These are phyloP conservation scores for Salix dunnii DNA, from an alignment of 345 rosid species.

Conservation along the genomic window DNA sequence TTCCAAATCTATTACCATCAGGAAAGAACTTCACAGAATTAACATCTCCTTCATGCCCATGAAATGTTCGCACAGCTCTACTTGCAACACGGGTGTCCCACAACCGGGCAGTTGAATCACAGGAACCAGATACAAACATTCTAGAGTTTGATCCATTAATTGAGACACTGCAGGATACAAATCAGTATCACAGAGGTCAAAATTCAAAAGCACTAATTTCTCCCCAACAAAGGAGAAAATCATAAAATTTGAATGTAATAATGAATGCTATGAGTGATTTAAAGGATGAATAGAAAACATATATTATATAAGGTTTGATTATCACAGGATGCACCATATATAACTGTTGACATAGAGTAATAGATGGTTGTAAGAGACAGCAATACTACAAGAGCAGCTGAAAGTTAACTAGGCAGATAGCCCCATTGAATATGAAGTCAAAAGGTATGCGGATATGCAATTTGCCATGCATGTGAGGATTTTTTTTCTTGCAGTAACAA, in stretches of 20 bases:
- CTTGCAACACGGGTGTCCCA: constrained; percentile 99
- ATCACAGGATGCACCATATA: not conserved
- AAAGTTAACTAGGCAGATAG: not conserved
- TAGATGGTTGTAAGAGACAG: not conserved
- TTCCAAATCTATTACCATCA: constrained; percentile 91
- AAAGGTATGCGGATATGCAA: not conserved
- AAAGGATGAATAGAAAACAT: not conserved
- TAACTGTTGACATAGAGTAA: not conserved
- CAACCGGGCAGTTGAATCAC: constrained; percentile 78
- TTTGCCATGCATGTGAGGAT: too few relatives aligned
- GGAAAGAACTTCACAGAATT: constrained; percentile 90
- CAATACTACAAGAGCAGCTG: not conserved
- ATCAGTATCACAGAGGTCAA: not conserved
- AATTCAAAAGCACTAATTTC: not conserved
- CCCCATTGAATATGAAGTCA: not conserved
- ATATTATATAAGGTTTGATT: not conserved
- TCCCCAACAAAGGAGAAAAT: not conserved
- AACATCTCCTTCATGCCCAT: constrained; percentile 94
- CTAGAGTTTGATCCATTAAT: constrained; percentile 68
- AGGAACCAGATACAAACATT: constrained; percentile 88
- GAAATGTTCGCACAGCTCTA: constrained; percentile 82
- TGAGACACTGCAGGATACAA: constrained; percentile 56
- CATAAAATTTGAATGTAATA: not conserved
- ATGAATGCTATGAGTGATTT: not conserved
- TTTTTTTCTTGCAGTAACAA: not conserved